Conservation (phyloP, 2,329 filamentous ascomycete species). For the Venturia nashicola region DNA sequence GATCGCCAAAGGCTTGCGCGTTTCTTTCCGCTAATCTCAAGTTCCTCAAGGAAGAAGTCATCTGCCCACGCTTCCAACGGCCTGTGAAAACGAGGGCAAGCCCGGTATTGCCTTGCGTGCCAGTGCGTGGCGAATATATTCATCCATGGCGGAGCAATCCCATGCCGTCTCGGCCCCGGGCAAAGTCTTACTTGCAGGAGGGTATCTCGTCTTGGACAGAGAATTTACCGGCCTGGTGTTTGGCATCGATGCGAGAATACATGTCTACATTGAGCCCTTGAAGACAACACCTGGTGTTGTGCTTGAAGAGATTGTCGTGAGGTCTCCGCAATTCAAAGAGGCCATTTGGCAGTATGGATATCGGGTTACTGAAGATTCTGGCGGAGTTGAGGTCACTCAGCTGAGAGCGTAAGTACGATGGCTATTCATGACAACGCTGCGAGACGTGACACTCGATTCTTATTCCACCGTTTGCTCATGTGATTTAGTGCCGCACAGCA, state of each 20-base stretch:
- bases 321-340: slow-evolving; percentile 80
- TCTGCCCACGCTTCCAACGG: neutral
- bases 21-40: neutral
- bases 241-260: slow-evolving; percentile 51
- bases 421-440: neutral
- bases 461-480: neutral
- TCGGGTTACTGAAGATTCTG: slow-evolving; percentile 53
- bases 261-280: slow-evolving; percentile 45
- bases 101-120: neutral
- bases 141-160: neutral
- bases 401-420: slow-evolving; percentile 54
- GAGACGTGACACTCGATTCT: neutral
- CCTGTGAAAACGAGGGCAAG: neutral
- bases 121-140: neutral
- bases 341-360: slow-evolving; percentile 85
- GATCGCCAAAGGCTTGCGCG: neutral
- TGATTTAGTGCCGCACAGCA: slow-evolving; percentile 17
- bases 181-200: slow-evolving; percentile 89
- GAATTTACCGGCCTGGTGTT: slow-evolving; percentile 65
- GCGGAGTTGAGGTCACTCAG: slow-evolving; percentile 52
- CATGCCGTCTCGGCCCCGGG: slow-evolving; percentile 71
- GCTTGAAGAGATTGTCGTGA: slow-evolving; percentile 64
- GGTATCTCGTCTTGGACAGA: slow-evolving; percentile 87
- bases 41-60: neutral
- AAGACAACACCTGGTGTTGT: slow-evolving; percentile 48